These are phyloP conservation scores for Leccinellum luteum DNA, from an alignment of 768 basidiomycete species.

Conservation along the genomic window DNA sequence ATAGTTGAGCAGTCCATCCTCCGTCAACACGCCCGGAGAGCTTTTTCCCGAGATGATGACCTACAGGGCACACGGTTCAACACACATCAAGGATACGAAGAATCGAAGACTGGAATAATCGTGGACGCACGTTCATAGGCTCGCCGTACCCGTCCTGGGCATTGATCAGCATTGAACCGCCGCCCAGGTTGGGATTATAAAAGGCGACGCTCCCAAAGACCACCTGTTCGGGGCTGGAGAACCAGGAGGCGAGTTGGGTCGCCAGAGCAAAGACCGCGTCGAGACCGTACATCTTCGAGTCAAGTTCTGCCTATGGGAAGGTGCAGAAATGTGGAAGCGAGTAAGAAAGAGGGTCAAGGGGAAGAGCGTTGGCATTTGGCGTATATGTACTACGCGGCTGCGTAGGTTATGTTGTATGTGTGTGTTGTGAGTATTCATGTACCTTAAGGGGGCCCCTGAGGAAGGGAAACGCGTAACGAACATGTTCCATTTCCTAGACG, in stretches of 20 bases:
- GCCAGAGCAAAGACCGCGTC: background rate
- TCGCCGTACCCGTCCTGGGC: conserved; percentile 40
- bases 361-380: background rate
- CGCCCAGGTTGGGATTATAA: conserved; percentile 33
- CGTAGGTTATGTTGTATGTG: background rate
- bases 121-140: conserved; percentile 40
- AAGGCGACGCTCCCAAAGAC: conserved; percentile 23
- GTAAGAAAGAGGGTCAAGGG: background rate
- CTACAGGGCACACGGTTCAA: too few species aligned
- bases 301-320: background rate
- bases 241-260: conserved; percentile 2
- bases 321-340: background rate
- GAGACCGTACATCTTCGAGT: conserved; percentile 8
- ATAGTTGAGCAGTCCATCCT: conserved; percentile 55
- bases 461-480: background rate
- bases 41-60: conserved; percentile 67
- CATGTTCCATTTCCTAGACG: background rate
- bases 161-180: conserved; percentile 44
- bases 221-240: background rate
- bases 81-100: background rate
- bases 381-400: background rate
- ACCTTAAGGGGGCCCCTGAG: background rate
- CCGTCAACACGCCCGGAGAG: conserved; percentile 53
- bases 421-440: background rate
- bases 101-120: background rate